phyloP scores from a whole-genome alignment of 1,284 basidiomycete species.

The Erythrobasidium hasegawianum region DNA sequence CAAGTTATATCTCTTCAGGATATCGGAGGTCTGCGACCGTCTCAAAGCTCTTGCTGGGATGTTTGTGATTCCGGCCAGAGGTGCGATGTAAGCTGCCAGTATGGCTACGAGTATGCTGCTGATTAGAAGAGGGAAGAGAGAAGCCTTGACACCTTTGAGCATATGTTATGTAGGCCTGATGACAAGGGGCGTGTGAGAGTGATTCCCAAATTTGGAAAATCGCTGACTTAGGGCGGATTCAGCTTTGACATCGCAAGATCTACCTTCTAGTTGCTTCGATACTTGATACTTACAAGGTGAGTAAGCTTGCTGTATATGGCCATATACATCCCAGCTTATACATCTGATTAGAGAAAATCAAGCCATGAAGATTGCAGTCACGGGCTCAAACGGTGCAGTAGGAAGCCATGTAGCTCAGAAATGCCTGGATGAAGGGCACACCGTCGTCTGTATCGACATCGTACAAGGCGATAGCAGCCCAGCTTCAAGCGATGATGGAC shows the following conservation, averaged over 20 bases:
- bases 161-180: too few relatives aligned
- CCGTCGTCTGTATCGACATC: neutral
- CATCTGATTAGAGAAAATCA: too few relatives aligned
- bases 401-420: neutral
- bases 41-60: constrained; percentile 4
- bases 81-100: neutral
- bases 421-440: neutral
- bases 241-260: too few relatives aligned
- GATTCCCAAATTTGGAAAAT: constrained; percentile 19
- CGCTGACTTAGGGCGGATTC: too few relatives aligned
- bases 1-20: neutral
- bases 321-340: too few relatives aligned
- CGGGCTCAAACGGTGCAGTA: neutral
- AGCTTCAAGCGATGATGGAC: neutral
- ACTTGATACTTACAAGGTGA: too few relatives aligned
- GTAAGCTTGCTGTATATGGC: too few relatives aligned
- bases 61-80: constrained; percentile 7
- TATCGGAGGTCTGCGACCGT: neutral
- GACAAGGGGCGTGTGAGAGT: neutral
- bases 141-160: neutral
- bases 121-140: neutral
- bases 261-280: too few relatives aligned
- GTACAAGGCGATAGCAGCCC: neutral
- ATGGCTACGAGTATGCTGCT: neutral
- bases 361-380: neutral